Percentiles rank a stretch among this genome's conserved stretches.
phyloP scores from a whole-genome alignment of 352 stramenopile genomes.

The Plasmopara viticola region DNA sequence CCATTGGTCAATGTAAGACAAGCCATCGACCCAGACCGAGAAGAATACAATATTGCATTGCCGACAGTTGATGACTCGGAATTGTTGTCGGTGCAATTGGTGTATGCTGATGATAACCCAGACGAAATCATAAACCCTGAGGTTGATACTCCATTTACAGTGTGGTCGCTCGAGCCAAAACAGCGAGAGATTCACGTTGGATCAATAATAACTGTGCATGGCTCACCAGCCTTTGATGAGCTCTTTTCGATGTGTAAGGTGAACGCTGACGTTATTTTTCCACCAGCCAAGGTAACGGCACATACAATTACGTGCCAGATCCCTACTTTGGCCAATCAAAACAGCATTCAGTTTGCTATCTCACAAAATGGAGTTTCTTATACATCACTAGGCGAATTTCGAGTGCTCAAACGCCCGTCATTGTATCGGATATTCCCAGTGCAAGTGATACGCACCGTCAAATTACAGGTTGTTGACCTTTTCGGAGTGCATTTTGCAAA shows the following conservation, averaged over 20 bases:
- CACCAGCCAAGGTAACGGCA: constrained; percentile 13
- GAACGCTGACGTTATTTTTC: constrained; percentile 5
- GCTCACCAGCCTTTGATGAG: constrained; percentile 15
- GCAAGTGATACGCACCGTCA: constrained; percentile 8
- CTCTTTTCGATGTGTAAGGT: constrained; percentile 16
- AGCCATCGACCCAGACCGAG: constrained; percentile 24
- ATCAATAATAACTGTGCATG: constrained; percentile 20
- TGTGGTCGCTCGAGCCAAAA: constrained; percentile 22
- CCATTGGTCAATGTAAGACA: constrained; percentile 15
- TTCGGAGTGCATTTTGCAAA: constrained; percentile 31
- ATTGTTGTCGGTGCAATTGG: constrained; percentile 15
- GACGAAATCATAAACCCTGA: constrained; percentile 7
- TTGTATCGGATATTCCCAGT: constrained; percentile 22
- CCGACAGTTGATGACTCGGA: constrained; percentile 10
- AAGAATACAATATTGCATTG: constrained; percentile 28
- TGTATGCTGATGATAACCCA: constrained; percentile 6
- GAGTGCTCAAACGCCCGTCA: constrained; percentile 8
- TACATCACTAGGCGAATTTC: constrained; percentile 13
- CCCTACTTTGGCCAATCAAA: constrained; percentile 7
- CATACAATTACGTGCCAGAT: constrained; percentile 22
- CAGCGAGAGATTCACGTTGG: constrained; percentile 19
- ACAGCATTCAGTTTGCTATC: constrained; percentile 11
- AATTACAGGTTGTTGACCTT: constrained; percentile 19
- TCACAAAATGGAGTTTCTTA: constrained; percentile 25
- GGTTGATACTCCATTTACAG: constrained; percentile 8